Conservation (phyloP, 2,329 filamentous ascomycete species). For the Penicillium polonicum region DNA sequence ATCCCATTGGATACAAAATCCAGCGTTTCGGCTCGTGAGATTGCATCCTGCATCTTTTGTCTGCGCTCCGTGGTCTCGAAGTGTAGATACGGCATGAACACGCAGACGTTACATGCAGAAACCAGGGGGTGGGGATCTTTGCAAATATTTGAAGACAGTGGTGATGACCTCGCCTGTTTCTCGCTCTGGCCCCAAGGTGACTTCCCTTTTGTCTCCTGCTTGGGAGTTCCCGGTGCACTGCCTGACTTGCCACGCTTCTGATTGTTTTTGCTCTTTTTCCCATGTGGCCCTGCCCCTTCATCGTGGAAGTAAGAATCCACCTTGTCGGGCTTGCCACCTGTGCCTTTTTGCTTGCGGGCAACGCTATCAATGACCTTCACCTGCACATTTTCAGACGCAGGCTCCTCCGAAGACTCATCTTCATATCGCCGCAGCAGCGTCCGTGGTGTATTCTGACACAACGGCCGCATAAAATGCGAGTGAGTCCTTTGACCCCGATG, state of each 20-base stretch:
- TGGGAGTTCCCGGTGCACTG: conserved; percentile 24
- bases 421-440: conserved; percentile 27
- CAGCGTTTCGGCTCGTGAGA: conserved; percentile 38
- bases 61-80: conserved; percentile 60
- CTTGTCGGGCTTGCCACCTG: conserved; percentile 27
- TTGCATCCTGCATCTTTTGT: conserved; percentile 58
- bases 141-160: conserved; percentile 38
- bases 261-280: conserved; percentile 31
- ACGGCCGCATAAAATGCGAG: conserved; percentile 62
- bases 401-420: conserved; percentile 13
- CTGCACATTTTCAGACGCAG: conserved; percentile 14
- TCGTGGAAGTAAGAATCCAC: conserved; percentile 28
- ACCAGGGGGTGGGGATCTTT: conserved; percentile 25
- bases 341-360: conserved; percentile 30
- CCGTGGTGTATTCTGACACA: conserved; percentile 53
- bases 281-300: conserved; percentile 22
- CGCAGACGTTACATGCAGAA: conserved; percentile 30
- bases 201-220: conserved; percentile 30
- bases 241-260: conserved; percentile 30
- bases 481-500: conserved; percentile 59
- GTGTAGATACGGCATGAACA: conserved; percentile 65
- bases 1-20: conserved; percentile 22
- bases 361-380: conserved; percentile 10
- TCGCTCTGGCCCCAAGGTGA: conserved; percentile 36
- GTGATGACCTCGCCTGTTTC: conserved; percentile 19